phyloP scores from a whole-genome alignment of 441 rosid genomes.

The Arabidopsis hybrid region DNA sequence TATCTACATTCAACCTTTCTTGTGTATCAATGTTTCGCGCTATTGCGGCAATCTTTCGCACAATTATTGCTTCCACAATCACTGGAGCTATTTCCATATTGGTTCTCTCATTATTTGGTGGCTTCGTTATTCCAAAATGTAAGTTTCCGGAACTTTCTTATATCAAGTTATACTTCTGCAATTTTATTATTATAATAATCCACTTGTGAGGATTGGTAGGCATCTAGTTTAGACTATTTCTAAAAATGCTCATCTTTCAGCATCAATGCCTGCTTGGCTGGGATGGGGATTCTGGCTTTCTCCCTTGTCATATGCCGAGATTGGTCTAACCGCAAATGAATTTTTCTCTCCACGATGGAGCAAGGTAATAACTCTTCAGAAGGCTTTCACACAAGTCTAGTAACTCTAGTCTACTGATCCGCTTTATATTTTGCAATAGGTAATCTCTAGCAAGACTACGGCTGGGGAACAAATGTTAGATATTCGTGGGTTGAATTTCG shows the following conservation, averaged over 20 bases:
- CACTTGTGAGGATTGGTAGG: too few species aligned
- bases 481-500: conserved; percentile 65
- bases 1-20: conserved; percentile 56
- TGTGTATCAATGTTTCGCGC: conserved; percentile 66
- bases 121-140: conserved; percentile 62
- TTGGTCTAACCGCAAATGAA: conserved; percentile 69
- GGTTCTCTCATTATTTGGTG: conserved; percentile 54
- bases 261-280: conserved; percentile 72
- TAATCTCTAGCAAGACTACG: conserved; percentile 48
- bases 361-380: conserved; percentile 45
- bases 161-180: background rate
- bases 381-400: conserved; percentile 14
- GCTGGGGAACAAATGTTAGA: conserved; percentile 55
- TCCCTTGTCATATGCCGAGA: conserved; percentile 78
- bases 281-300: conserved; percentile 80
- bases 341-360: conserved; percentile 77
- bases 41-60: conserved; percentile 56
- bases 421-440: conserved; percentile 21
- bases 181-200: background rate
- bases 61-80: conserved; percentile 51
- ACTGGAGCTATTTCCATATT: conserved; percentile 35
- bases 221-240: too few species aligned
- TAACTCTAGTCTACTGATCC: conserved; percentile 19
- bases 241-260: conserved; percentile 38
- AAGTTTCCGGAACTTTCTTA: conserved; percentile 31